phyloP scores from a whole-genome alignment of 805 yeast species.

The Priceomyces melissophilus region DNA sequence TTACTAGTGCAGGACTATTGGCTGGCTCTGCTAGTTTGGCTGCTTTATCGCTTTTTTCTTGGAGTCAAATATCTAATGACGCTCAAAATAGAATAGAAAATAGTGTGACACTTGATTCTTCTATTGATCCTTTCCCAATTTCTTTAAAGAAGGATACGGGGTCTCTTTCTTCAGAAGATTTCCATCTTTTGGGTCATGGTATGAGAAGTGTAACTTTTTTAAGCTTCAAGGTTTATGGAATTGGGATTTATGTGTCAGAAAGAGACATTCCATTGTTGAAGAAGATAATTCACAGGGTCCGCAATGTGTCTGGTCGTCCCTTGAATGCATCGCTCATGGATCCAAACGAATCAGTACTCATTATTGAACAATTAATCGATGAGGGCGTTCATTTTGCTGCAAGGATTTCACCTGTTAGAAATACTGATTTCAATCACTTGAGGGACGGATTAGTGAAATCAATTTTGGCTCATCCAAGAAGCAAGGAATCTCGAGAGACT shows the following conservation, averaged over 20 bases:
- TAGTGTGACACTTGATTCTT: slow-evolving; percentile 45
- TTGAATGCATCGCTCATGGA: slow-evolving; percentile 32
- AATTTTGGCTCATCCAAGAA: slow-evolving; percentile 61
- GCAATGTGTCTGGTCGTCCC: slow-evolving; percentile 19
- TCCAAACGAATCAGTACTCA: slow-evolving; percentile 46
- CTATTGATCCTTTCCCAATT: slow-evolving; percentile 49
- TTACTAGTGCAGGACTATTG: not conserved
- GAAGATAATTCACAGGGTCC: slow-evolving; percentile 24
- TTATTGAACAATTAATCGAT: slow-evolving; percentile 57
- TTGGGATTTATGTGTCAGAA: slow-evolving; percentile 74
- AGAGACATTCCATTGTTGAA: slow-evolving; percentile 44
- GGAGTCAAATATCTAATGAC: slow-evolving; percentile 2
- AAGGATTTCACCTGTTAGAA: slow-evolving; percentile 80
- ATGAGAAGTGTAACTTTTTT: slow-evolving; percentile 80
- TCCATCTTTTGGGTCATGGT: slow-evolving; percentile 72
- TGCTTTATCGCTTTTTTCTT: slow-evolving; percentile 3
- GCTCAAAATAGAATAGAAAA: slow-evolving; percentile 7
- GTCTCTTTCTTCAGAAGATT: slow-evolving; percentile 30
- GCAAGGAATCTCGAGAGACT: slow-evolving; percentile 42
- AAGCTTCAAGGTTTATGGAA: slow-evolving; percentile 78
- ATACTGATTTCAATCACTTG: slow-evolving; percentile 86
- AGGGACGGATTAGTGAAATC: slow-evolving; percentile 87
- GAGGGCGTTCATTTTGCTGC: slow-evolving; percentile 62
- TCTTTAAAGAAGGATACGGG: slow-evolving; percentile 11
- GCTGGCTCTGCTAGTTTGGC: slow-evolving; percentile 2